Percentiles rank a stretch among this genome's conserved stretches.
Conservation (phyloP, 208 protist genomes). For the Trypanosoma boissoni region DNA sequence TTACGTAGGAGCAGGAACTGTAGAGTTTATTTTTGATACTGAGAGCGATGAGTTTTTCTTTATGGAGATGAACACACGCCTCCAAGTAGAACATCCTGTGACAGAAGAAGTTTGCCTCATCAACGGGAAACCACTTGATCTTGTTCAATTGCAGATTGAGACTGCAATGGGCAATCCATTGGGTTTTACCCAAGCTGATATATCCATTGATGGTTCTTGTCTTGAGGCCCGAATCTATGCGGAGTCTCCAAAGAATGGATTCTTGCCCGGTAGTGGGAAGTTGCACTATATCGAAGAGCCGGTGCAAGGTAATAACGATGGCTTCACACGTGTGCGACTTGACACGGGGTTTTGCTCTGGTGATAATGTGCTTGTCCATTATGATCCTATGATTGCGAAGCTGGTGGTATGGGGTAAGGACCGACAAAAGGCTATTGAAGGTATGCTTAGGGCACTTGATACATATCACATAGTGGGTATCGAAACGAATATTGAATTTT, state of each 20-base stretch:
- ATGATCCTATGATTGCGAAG: conserved; percentile 98
- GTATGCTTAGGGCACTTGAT: conserved; percentile 69
- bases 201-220: conserved; percentile 76
- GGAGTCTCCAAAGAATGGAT: conserved; percentile 88
- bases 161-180: conserved; percentile 63
- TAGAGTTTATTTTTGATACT: conserved; percentile 97
- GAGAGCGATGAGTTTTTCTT: conserved; percentile 94
- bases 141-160: conserved; percentile 95
- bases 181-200: conserved; percentile 75
- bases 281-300: conserved; percentile 41
- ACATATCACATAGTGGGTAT: conserved; percentile 91
- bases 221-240: conserved; percentile 96
- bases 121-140: conserved; percentile 73
- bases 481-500: conserved; percentile 86
- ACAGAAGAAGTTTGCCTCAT: conserved; percentile 94
- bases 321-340: conserved; percentile 42
- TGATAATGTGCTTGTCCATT: conserved; percentile 88
- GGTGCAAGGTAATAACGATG: conserved; percentile 20
- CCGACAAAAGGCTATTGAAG: conserved; percentile 64
- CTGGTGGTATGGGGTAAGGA: conserved; percentile 89
- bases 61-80: conserved; percentile 99
- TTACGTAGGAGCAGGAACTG: conserved; percentile 96
- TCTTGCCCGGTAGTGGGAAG: conserved; percentile 86
- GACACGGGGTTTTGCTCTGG: conserved; percentile 85
- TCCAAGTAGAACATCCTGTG: conserved; percentile 96